Base-by-base conservation (phyloP, 2,329 filamentous ascomycete species). In the Corinectria fuckeliana region DNA sequence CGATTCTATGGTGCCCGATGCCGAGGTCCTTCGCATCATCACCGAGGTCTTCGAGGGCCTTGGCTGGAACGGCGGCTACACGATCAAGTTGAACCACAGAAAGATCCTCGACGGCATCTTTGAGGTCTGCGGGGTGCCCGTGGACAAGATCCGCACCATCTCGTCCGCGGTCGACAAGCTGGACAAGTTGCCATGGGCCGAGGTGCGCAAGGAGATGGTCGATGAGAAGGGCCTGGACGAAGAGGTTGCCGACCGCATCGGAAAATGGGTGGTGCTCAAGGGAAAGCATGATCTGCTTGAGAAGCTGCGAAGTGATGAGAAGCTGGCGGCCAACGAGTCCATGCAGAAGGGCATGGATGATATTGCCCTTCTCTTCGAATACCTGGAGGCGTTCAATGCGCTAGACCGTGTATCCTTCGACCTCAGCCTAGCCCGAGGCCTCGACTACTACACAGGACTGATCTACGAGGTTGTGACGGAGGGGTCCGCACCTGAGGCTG, bases 131-230 rank as follows among this genome's bases (percentile, higher is more conserved):
- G 93, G 94, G 64, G 93, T 98, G 13, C 92, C 93, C 2, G 80
- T 85, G 58, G 90, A 96, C 57, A 93, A 96, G 82, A 91, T 96
- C 66, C 87, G 94, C 55, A 87, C 91, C 26, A 97, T 97, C 71
- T 95, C 91, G 36, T 95, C 91, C 21, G 93, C 94, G 2, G 93
- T 98, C 45, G 94, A 98, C 80, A 98, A 98, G 81, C 82, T 98
- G 54, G 94, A 97, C 78, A 98, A 98, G 80, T 81, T 89, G 72
- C 90, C 93, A 1, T 97, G 93, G 94, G 85, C 85, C 28, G 93
- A 96, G 64, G 94, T 97, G 52, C 88, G 89, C 75, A 91, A 90
- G 76, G 93, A 97, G 76, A 97, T 97, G 93, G 89, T 91, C 0
- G 91, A 94, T 67, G 91, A 96, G 65, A 97, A 97, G 80, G 93